Conservation (phyloP, 2,329 filamentous ascomycete genomes). For the Fusarium sp. region DNA sequence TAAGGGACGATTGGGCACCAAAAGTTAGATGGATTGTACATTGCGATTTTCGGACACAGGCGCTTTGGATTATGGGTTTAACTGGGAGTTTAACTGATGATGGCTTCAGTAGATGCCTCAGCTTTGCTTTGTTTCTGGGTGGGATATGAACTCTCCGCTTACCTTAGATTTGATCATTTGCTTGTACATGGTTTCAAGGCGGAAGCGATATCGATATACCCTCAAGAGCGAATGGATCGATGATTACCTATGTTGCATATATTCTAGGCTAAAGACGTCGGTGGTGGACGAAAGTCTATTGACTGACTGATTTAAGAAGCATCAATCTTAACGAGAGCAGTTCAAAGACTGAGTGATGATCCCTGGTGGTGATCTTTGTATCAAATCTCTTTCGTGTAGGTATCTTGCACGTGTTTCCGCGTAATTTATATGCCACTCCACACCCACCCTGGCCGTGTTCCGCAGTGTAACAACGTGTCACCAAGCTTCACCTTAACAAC, state of each 20-base stretch:
- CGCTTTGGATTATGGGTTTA: conserved; percentile 12
- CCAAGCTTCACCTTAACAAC: conserved; percentile 19
- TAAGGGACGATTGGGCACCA: conserved; percentile 1
- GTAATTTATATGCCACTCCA: conserved; percentile 14
- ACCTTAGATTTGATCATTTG: conserved; percentile 16
- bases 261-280: neutral
- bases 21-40: neutral
- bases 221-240: conserved; percentile 21
- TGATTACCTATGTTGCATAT: neutral
- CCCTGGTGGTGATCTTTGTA: neutral
- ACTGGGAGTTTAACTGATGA: conserved; percentile 9
- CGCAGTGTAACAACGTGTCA: conserved; percentile 37
- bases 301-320: neutral
- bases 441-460: conserved; percentile 21
- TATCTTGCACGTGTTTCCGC: conserved; percentile 37
- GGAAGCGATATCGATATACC: conserved; percentile 26
- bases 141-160: conserved; percentile 21
- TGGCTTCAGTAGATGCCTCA: neutral
- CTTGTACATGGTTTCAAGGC: conserved; percentile 11
- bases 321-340: neutral
- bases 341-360: neutral
- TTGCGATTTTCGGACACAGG: conserved; percentile 7
- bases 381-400: neutral
- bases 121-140: neutral
- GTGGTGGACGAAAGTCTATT: neutral